These are phyloP conservation scores for Saksenaea vasiformis DNA, from an alignment of 371 early-diverging fungal genomes.

Conservation along the genomic window DNA sequence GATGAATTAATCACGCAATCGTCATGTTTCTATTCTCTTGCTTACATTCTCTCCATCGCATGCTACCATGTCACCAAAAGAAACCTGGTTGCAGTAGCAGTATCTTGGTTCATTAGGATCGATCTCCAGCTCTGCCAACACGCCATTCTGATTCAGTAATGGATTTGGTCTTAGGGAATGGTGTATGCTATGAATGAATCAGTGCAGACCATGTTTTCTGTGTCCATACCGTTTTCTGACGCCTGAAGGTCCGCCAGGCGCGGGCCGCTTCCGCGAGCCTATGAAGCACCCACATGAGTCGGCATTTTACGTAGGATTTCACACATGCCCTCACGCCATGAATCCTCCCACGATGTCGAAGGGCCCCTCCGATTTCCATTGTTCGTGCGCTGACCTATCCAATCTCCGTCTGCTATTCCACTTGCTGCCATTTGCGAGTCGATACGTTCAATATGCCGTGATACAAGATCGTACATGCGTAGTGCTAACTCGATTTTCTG, in stretches of 20 bases:
- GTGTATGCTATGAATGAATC: constrained; percentile 19
- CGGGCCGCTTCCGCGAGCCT: constrained; percentile 13
- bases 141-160: constrained; percentile 4
- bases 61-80: constrained; percentile 94
- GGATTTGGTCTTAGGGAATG: constrained; percentile 30
- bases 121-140: constrained; percentile 61
- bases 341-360: not conserved
- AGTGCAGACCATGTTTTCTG: too few species aligned
- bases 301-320: not conserved
- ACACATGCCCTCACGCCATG: constrained; percentile 6
- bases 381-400: constrained; percentile 15
- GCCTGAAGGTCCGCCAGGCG: constrained; percentile 6
- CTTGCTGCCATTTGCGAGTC: constrained; percentile 34
- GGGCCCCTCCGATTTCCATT: not conserved
- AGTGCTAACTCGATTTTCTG: constrained; percentile 38
- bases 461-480: constrained; percentile 39
- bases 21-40: not conserved
- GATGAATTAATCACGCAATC: not conserved
- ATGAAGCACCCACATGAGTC: constrained; percentile 1
- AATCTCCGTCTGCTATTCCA: constrained; percentile 24
- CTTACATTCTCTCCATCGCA: constrained; percentile 85
- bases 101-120: constrained; percentile 92
- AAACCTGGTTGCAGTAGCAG: constrained; percentile 90
- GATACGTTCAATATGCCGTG: constrained; percentile 37
- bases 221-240: constrained; percentile 6